Conservation (phyloP, 208 protist genomes). For the Crithidia thermophila region DNA sequence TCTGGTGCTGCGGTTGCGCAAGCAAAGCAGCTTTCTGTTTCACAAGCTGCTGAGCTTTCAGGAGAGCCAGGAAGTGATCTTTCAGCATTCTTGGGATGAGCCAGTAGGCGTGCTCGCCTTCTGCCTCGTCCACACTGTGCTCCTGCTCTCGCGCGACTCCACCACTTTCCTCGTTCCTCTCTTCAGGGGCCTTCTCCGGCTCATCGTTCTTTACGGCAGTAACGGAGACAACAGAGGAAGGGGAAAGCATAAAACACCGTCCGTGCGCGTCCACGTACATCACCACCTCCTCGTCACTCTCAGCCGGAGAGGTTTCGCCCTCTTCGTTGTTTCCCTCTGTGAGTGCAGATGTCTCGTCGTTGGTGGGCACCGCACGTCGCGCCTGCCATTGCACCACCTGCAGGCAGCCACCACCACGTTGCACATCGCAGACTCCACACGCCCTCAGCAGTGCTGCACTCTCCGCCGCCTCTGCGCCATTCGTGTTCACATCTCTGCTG, state of each 20-base stretch:
- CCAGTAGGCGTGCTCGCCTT: slow-evolving; percentile 14
- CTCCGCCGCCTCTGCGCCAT: neutral
- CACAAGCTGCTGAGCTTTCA: slow-evolving; percentile 14
- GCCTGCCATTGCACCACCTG: slow-evolving; percentile 28
- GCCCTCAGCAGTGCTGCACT: neutral
- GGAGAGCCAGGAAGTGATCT: slow-evolving; percentile 24
- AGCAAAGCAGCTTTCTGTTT: neutral
- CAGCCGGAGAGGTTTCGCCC: neutral
- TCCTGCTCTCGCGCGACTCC: neutral
- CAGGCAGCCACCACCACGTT: slow-evolving; percentile 4
- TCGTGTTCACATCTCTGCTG: neutral
- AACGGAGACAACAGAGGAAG: slow-evolving; percentile 15
- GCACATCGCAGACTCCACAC: slow-evolving; percentile 9
- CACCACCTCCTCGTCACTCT: slow-evolving; percentile 12
- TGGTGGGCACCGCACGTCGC: no score
- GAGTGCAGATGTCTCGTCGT: neutral
- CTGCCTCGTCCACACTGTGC: neutral
- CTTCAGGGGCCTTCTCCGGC: neutral
- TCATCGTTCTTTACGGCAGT: neutral
- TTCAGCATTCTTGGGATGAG: slow-evolving; percentile 20
- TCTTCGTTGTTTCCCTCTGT: neutral
- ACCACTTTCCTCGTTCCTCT: neutral
- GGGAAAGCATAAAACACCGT: slow-evolving; percentile 25
- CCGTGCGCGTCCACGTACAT: slow-evolving; percentile 25
- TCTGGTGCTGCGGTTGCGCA: no score